Evolutionary conservation across 768 basidiomycete species (phyloP).

Genomic region (Dioszegia aurantiaca): DNA sequence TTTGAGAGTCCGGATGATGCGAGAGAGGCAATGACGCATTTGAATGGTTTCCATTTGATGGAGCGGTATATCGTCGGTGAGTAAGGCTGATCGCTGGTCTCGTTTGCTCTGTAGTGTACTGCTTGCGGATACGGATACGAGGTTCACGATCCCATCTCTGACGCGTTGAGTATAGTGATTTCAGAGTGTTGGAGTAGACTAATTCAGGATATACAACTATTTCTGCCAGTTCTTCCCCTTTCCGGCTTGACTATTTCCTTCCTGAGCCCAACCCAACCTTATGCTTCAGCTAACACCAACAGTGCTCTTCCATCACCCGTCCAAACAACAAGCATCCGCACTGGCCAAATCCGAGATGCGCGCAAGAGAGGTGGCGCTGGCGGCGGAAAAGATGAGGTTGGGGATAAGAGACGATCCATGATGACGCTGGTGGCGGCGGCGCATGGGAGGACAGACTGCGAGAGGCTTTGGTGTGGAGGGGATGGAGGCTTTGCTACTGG

Average conservation of each 20-base stretch:
- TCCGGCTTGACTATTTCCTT: no score
- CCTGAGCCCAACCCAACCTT: no score
- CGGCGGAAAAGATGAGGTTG: slow-evolving; percentile 72
- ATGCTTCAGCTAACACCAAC: slow-evolving; percentile 1
- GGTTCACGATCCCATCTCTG: no score
- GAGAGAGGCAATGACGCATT: slow-evolving; percentile 90
- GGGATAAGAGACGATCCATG: slow-evolving; percentile 25
- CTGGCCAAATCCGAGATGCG: slow-evolving; percentile 83
- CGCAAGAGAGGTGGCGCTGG: slow-evolving; percentile 83
- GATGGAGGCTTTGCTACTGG: no score
- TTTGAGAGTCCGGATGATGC: slow-evolving; percentile 62
- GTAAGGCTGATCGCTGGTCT: slow-evolving; percentile 37
- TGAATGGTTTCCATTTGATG: slow-evolving; percentile 97
- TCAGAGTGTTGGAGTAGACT: no score
- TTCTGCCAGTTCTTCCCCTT: no score
- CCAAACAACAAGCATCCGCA: slow-evolving; percentile 90
- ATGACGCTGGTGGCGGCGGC: no score
- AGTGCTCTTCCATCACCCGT: slow-evolving; percentile 95
- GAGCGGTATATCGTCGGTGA: slow-evolving; percentile 89
- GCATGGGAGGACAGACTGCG: no score
- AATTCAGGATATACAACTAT: no score
- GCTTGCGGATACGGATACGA: no score
- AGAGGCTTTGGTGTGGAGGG: no score
- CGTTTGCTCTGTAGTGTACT: not conserved
- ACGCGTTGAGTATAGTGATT: no score